A percentile compares a stretch with the other conserved stretches of the same genome.
These are phyloP conservation scores for Smallanthus sonchifolius DNA, from an alignment of 129 eudicot species.

Conservation along the genomic window DNA sequence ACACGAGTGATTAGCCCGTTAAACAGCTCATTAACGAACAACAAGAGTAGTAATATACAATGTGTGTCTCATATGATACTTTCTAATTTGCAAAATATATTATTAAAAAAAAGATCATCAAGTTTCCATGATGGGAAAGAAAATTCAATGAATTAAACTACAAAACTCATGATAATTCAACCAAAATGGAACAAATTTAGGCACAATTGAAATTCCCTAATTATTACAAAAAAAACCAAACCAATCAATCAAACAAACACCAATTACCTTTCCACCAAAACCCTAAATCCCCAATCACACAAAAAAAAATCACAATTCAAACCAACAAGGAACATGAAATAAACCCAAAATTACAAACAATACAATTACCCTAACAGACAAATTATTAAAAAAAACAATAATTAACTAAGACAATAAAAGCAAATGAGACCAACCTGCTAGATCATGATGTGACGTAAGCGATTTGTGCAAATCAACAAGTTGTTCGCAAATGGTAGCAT, in stretches of 20 bases:
- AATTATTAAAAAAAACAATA: not conserved
- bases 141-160: constrained; percentile 7
- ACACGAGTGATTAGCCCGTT: not conserved
- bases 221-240: not conserved
- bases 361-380: not conserved
- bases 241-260: not conserved
- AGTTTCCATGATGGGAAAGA: constrained; percentile 14
- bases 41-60: constrained; percentile 1
- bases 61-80: not conserved
- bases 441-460: constrained; percentile 83
- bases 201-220: not conserved
- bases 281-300: not conserved
- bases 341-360: not conserved
- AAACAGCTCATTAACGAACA: not conserved
- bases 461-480: constrained; percentile 96
- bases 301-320: not conserved
- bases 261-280: constrained; percentile 13
- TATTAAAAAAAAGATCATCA: constrained; percentile 17
- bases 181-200: not conserved
- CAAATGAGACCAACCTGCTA: constrained; percentile 48
- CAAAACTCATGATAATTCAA: not conserved
- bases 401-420: not conserved
- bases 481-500: constrained; percentile 87
- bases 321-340: not conserved
- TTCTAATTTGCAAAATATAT: constrained; percentile 8